Base-by-base conservation (phyloP, 2,329 filamentous ascomycete genomes). In the Didymella arachidicola region DNA sequence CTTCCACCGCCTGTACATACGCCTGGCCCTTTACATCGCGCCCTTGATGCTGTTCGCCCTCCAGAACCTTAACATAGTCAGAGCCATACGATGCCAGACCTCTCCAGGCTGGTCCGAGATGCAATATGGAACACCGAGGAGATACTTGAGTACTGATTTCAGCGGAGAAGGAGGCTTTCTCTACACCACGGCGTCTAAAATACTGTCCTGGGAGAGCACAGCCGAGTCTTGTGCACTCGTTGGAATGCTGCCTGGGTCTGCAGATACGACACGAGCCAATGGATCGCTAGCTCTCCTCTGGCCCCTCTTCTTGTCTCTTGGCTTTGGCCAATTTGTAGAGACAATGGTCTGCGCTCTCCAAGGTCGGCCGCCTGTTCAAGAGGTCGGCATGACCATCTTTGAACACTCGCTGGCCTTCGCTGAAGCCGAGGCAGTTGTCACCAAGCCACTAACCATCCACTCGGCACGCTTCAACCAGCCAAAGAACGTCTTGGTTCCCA, bases 381-480 rank as follows among this genome's bases (percentile, higher is more conserved):
- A 98, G 78, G 96, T 92, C 1, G 93, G 93, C 18, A 97, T 98
- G 91, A 97, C 93, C 0, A 85, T 97, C 2, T 97, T 98, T 70
- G 95, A 99, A 74, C 93, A 97, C 72, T 97, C 93, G 0, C 82
- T 99, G 8, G 94, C 94, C 2, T 99, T 98, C 79, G 92, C 94
- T 11, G 95, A 99, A 77, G 94, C 94, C 8, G 95, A 99, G 75
- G 89, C 91, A 29, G 90, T 93, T 63, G 88, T 97, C 44, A 89
- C 88, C 67, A 91, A 89, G 64, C 90, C 93, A 49, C 84, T 97
- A 14, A 89, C 89, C 12, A 86, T 93, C 76, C 87, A 89, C 0
- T 89, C 91, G 69, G 82, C 84, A 25, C 71, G 80, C 63, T 72
- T 83, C 51, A 69, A 68, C 48, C 81, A 76, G 29, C 67, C 73